Percentiles rank a stretch among this genome's conserved stretches.
These are phyloP conservation scores for Sporothrix luriei DNA, from an alignment of 2,329 filamentous ascomycete genomes.

Conservation along the genomic window DNA sequence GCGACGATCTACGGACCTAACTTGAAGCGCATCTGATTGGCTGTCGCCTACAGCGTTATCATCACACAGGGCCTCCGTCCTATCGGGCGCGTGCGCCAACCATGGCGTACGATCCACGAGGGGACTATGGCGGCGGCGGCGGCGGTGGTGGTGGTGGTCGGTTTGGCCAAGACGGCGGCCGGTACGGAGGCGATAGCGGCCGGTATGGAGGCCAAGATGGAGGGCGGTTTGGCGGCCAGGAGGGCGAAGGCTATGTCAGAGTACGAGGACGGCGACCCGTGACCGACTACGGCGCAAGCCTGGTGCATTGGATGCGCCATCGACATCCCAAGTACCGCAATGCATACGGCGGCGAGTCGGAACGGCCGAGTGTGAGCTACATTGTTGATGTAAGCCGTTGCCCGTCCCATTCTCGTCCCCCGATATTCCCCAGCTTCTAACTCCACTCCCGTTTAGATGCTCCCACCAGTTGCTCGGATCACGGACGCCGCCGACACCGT, in stretches of 20 bases:
- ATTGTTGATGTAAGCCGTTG: slow-evolving; percentile 72
- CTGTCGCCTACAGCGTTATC: neutral
- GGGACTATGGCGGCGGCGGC: slow-evolving; percentile 33
- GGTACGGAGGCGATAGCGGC: neutral
- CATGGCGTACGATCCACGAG: slow-evolving; percentile 38
- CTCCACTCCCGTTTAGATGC: slow-evolving; percentile 61
- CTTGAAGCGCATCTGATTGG: neutral
- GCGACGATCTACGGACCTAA: neutral
- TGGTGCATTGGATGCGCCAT: slow-evolving; percentile 88
- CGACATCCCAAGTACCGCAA: slow-evolving; percentile 76
- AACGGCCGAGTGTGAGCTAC: slow-evolving; percentile 85
- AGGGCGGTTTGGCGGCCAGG: slow-evolving; percentile 22
- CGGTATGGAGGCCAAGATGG: neutral
- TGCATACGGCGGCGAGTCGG: slow-evolving; percentile 70
- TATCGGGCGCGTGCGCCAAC: slow-evolving; percentile 30
- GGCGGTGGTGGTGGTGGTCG: slow-evolving; percentile 32
- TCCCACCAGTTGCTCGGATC: slow-evolving; percentile 76
- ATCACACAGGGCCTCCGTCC: slow-evolving; percentile 17
- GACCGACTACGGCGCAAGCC: slow-evolving; percentile 88
- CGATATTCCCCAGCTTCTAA: neutral
- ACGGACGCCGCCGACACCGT: slow-evolving; percentile 81
- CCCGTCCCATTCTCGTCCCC: neutral
- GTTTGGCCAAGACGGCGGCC: slow-evolving; percentile 22
- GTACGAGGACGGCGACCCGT: slow-evolving; percentile 57
- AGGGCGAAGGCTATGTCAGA: slow-evolving; percentile 31